Percentiles rank a stretch among this genome's conserved stretches.
phyloP scores from a whole-genome alignment of 83 land plant genomes.

The Picea mariana region DNA sequence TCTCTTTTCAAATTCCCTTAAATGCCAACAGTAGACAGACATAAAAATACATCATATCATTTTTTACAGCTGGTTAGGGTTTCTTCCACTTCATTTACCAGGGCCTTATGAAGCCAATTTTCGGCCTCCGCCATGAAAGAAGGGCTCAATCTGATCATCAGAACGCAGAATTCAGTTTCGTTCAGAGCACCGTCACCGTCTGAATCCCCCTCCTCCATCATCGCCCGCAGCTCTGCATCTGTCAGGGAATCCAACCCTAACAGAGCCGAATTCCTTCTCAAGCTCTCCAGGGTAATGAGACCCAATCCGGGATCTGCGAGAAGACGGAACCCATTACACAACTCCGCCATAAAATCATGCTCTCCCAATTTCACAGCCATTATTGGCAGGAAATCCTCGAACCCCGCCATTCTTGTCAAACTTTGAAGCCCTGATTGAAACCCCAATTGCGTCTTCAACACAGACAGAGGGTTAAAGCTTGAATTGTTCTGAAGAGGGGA shows the following conservation, averaged over 20 bases:
- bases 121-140: conserved; percentile 66
- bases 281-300: conserved; percentile 34
- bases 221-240: conserved; percentile 30
- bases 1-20: too few relatives aligned
- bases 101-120: conserved; percentile 55
- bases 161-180: conserved; percentile 68
- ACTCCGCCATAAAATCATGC: conserved; percentile 63
- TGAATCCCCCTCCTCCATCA: conserved; percentile 39
- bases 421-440: too few relatives aligned
- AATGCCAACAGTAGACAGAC: too few relatives aligned
- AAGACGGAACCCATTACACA: conserved; percentile 58
- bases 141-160: conserved; percentile 73
- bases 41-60: too few relatives aligned
- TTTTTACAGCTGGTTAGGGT: too few relatives aligned
- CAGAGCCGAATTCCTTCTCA: conserved; percentile 22
- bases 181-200: conserved; percentile 53
- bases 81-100: too few relatives aligned
- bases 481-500: too few relatives aligned
- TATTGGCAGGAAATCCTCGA: conserved; percentile 19
- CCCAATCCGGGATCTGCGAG: conserved; percentile 40
- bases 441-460: too few relatives aligned
- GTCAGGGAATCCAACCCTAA: conserved; percentile 38
- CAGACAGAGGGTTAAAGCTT: too few relatives aligned
- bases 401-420: not conserved
- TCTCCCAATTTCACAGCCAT: not conserved